Base-by-base conservation (phyloP, 2,329 filamentous ascomycete species). In the Aspergillus sp. region DNA sequence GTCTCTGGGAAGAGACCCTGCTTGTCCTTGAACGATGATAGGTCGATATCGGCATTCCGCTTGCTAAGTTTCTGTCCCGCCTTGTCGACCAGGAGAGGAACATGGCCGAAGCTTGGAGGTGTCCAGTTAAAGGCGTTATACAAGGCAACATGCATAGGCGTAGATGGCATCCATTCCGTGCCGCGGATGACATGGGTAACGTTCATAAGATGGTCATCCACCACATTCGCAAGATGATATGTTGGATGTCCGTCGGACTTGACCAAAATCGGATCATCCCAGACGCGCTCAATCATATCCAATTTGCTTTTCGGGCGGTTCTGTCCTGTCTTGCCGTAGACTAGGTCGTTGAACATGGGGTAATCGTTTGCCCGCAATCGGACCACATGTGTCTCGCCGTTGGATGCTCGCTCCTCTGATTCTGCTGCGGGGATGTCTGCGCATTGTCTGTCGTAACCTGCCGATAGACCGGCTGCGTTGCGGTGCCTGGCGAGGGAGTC, bases 181-280 rank as follows among this genome's bases (percentile, higher is more conserved):
- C 91, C 93, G 38, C 93, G 84, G 49, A 98, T 87, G 12, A 98
- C 93, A 67, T 97, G 91, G 0, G 90, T 96, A 56, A 98, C 94
- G 50, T 88, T 74, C 93, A 98, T 98, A 51, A 86, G 75, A 66
- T 96, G 88, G 62, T 98, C 93, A 62, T 98, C 93, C 4, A 98
- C 85, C 7, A 98, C 91, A 62, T 97, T 98, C 4, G 93, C 93
- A 52, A 98, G 84, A 67, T 98, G 93, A 62, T 98, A 98, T 0
- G 94, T 98, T 0, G 93, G 93, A 54, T 86, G 86, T 0, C 90
- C 90, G 64, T 98, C 93, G 0, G 84, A 85, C 68, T 98, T 98
- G 51, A 96, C 74, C 37, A 98, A 75, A 51, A 98, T 87, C 17
- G 90, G 91, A 61, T 97, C 90, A 56, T 93, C 88, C 53, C 77